These are phyloP conservation scores for Mycosphaerelloides madeirae DNA, from an alignment of 2,329 filamentous ascomycete genomes.

Conservation along the genomic window DNA sequence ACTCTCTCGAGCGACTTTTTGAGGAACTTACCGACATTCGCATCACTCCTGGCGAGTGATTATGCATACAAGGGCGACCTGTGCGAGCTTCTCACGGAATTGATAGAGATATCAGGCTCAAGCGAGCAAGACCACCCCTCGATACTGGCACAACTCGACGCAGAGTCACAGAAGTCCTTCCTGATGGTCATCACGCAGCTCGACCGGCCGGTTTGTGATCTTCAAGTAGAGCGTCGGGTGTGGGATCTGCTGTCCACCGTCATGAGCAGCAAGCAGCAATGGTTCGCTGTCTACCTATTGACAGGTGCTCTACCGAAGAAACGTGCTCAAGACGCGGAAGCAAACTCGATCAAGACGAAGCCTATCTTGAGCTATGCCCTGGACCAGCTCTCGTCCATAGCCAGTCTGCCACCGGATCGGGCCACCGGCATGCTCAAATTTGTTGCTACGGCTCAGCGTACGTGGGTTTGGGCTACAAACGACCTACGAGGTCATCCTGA, in stretches of 20 bases:
- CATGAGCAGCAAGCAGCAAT: slow-evolving; percentile 85
- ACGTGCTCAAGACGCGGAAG: slow-evolving; percentile 51
- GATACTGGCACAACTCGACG: slow-evolving; percentile 81
- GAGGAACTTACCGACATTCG: slow-evolving; percentile 21
- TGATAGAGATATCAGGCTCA: slow-evolving; percentile 19
- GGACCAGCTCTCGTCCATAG: slow-evolving; percentile 60
- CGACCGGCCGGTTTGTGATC: slow-evolving; percentile 67
- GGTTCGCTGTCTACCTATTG: slow-evolving; percentile 89
- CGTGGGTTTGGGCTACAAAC: slow-evolving; percentile 92
- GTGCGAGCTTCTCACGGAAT: slow-evolving; percentile 18
- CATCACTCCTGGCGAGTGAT: slow-evolving; percentile 22
- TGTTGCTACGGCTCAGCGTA: slow-evolving; percentile 80
- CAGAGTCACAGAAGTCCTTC: slow-evolving; percentile 78
- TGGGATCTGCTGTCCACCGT: slow-evolving; percentile 87
- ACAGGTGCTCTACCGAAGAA: slow-evolving; percentile 80
- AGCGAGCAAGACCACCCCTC: slow-evolving; percentile 73
- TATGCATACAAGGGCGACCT: slow-evolving; percentile 21
- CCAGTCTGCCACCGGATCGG: slow-evolving; percentile 59
- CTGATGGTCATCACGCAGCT: slow-evolving; percentile 71
- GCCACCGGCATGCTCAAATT: slow-evolving; percentile 78
- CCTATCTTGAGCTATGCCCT: slow-evolving; percentile 73
- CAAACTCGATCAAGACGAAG: slow-evolving; percentile 48
- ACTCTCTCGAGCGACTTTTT: slow-evolving; percentile 15
- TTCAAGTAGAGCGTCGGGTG: slow-evolving; percentile 60
- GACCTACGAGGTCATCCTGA: slow-evolving; percentile 67